A percentile compares a stretch with the other conserved stretches of the same genome.
Conservation (phyloP, 805 yeast species). For the Starmera caribaea region DNA sequence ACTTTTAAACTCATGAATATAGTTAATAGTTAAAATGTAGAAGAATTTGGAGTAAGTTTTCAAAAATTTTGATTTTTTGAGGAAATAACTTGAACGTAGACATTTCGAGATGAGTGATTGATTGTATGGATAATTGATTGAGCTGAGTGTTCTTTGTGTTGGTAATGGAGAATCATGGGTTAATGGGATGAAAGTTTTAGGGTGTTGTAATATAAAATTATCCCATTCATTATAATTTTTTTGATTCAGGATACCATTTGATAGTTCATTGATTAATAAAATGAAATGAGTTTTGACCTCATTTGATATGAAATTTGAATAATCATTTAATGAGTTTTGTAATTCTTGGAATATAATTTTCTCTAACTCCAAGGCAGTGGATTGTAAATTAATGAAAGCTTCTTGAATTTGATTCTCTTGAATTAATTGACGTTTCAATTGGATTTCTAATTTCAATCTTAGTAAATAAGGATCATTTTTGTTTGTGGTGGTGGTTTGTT, state of each 20-base stretch:
- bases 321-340: conserved; percentile 67
- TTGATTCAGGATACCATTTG: conserved; percentile 58
- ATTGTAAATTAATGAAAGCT: conserved; percentile 79
- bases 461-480: conserved; percentile 75
- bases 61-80: conserved; percentile 80
- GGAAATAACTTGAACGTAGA: conserved; percentile 70
- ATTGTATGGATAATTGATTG: conserved; percentile 58
- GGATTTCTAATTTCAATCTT: conserved; percentile 61
- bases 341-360: conserved; percentile 78
- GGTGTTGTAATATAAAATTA: conserved; percentile 63
- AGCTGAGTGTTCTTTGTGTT: conserved; percentile 42
- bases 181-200: conserved; percentile 34
- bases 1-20: conserved; percentile 81
- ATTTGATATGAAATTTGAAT: conserved; percentile 60
- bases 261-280: conserved; percentile 54
- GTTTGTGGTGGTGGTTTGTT: conserved; percentile 31
- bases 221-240: conserved; percentile 85
- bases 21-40: conserved; percentile 82
- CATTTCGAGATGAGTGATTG: conserved; percentile 56
- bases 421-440: conserved; percentile 62
- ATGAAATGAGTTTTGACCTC: conserved; percentile 66
- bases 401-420: conserved; percentile 86
- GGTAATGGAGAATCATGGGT: conserved; percentile 41
- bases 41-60: conserved; percentile 81
- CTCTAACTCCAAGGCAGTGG: conserved; percentile 79